Conservation (phyloP, 768 basidiomycete genomes). For the Pholiota molesta region DNA sequence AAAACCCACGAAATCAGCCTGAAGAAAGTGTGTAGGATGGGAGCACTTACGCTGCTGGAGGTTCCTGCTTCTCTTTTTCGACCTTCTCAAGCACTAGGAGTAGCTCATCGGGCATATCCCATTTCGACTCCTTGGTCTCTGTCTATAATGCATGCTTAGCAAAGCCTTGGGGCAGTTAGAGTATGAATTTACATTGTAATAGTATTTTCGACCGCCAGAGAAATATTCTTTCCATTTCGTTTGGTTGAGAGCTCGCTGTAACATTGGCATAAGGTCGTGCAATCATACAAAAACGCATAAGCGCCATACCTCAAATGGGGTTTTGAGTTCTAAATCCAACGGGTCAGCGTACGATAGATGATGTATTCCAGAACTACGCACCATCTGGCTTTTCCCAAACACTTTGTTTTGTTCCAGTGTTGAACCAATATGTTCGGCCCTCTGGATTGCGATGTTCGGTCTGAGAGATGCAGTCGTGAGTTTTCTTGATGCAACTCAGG, state of each 20-base stretch:
- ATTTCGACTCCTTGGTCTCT: constrained; percentile 91
- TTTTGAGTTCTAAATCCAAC: constrained; percentile 70
- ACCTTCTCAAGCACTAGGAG: constrained; percentile 83
- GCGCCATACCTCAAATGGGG: constrained; percentile 79
- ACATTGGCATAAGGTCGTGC: background rate
- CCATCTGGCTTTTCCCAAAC: constrained; percentile 99
- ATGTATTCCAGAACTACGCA: constrained; percentile 32
- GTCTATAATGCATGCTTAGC: constrained; percentile 46
- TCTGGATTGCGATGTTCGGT: constrained; percentile 95
- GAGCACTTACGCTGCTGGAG: background rate
- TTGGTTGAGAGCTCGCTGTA: constrained; percentile 80
- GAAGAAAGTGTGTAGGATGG: constrained; percentile 2
- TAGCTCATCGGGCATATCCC: constrained; percentile 97
- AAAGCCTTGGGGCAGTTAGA: background rate
- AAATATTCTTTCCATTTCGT: constrained; percentile 98
- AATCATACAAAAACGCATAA: background rate
- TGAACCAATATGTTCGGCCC: constrained; percentile 99
- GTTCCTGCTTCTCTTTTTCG: constrained; percentile 65
- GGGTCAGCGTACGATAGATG: constrained; percentile 2
- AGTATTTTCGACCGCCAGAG: constrained; percentile 89
- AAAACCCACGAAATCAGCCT: background rate
- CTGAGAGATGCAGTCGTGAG: constrained; percentile 38
- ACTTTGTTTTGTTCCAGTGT: constrained; percentile 83
- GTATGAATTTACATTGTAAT: constrained; percentile 68
- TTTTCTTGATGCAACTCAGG: background rate